Evolutionary conservation across 805 yeast species (phyloP).

Genomic region (Saturnispora bothae): DNA sequence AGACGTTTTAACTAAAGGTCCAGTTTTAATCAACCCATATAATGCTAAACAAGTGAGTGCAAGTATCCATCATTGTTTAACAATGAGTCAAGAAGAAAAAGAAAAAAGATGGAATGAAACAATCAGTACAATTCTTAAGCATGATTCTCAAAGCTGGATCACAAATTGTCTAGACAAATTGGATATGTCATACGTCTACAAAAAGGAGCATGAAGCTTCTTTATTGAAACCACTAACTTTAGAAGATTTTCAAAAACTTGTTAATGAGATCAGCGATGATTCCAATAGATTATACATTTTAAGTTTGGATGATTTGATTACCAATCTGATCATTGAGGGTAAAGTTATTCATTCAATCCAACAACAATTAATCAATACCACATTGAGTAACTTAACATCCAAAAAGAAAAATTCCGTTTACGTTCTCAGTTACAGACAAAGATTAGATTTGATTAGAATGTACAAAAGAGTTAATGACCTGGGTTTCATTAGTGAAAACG

Average conservation of each 20-base stretch:
- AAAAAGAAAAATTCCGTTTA: constrained; percentile 60
- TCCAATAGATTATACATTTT: constrained; percentile 40
- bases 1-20: constrained; percentile 56
- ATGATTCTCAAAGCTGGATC: constrained; percentile 75
- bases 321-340: constrained; percentile 25
- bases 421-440: constrained; percentile 54
- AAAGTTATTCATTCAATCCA: constrained; percentile 42
- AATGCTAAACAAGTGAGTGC: constrained; percentile 56
- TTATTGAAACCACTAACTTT: constrained; percentile 22
- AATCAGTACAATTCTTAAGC: constrained; percentile 45
- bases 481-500: constrained; percentile 86
- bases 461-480: constrained; percentile 58
- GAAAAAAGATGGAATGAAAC: constrained; percentile 50
- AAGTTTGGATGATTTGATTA: constrained; percentile 37
- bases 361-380: constrained; percentile 45
- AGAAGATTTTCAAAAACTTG: constrained; percentile 28
- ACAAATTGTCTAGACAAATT: constrained; percentile 43
- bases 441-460: constrained; percentile 53
- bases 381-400: constrained; percentile 46
- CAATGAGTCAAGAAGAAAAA: constrained; percentile 53
- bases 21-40: constrained; percentile 86
- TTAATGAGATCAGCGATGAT: constrained; percentile 13
- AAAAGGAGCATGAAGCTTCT: constrained; percentile 18
- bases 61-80: constrained; percentile 53
- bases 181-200: constrained; percentile 36